Conservation (phyloP, 2,329 filamentous ascomycete genomes). For the Coniochaeta hoffmannii region DNA sequence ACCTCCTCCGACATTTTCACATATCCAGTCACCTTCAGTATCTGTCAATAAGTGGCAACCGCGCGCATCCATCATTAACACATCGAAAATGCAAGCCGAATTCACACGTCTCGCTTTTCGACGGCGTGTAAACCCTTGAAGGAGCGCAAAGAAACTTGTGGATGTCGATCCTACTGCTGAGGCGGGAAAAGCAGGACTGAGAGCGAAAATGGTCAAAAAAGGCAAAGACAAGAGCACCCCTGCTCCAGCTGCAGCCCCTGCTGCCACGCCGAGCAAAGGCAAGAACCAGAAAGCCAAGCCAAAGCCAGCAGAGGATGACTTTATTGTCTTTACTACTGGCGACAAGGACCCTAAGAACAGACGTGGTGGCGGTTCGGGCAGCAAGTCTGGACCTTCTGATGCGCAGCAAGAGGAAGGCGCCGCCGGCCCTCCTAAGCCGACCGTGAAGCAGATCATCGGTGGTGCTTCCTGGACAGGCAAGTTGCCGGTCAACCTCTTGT, state of each 20-base stretch:
- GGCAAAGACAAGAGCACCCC: slow-evolving; percentile 42
- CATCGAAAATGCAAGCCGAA: not conserved
- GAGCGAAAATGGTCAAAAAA: slow-evolving; percentile 40
- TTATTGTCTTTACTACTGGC: slow-evolving; percentile 51
- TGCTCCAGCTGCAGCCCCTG: slow-evolving; percentile 21
- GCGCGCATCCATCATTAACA: not conserved
- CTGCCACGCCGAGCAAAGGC: slow-evolving; percentile 15
- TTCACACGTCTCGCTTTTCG: not conserved
- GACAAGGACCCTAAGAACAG: slow-evolving; percentile 44
- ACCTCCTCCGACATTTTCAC: not conserved
- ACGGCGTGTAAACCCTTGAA: not conserved
- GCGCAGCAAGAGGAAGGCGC: slow-evolving; percentile 10
- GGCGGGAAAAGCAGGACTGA: not conserved
- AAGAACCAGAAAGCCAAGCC: slow-evolving; percentile 13
- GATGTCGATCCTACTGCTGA: not conserved
- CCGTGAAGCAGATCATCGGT: slow-evolving; percentile 76
- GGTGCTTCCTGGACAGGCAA: slow-evolving; percentile 97
- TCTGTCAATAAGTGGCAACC: not conserved
- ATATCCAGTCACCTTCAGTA: not conserved
- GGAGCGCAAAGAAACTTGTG: not conserved
- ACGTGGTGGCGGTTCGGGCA: slow-evolving; percentile 21
- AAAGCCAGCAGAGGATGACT: slow-evolving; percentile 37
- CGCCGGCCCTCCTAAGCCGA: slow-evolving; percentile 48
- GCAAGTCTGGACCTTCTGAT: slow-evolving; percentile 1
- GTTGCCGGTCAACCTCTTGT: slow-evolving; percentile 84